Base-by-base conservation (phyloP, 2,329 filamentous ascomycete genomes). In the Hansfordia pulvinata region DNA sequence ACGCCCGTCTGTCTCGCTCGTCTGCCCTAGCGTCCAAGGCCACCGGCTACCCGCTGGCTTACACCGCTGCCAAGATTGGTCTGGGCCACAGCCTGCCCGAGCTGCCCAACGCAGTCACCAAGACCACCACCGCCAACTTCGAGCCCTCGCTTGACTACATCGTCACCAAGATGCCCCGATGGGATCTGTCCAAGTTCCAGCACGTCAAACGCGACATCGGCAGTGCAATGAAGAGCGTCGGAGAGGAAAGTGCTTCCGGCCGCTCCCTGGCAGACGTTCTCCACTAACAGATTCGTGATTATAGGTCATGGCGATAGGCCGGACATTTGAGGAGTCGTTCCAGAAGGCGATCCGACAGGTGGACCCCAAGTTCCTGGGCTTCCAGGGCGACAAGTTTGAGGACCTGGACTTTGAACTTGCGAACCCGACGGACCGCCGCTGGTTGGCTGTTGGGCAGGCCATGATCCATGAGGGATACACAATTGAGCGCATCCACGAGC, bases 221-320 rank as follows among this genome's bases (percentile, higher is more conserved):
- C 41, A 93, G 83, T 49, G 80, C 88, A 35, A 98, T 98, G 90
- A 98, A 96, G 64, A 94, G 86, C 14, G 86, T 98, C 31, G 90
- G 90, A 50, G 90, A 98, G 58, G 90, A 98, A 33, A n/a, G n/a
- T n/a, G n/a, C n/a, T n/a, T n/a, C n/a, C n/a, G n/a, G n/a, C n/a
- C n/a, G n/a, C n/a, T n/a, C n/a, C n/a, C n/a, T n/a, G n/a, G n/a
- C n/a, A n/a, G n/a, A n/a, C n/a, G n/a, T n/a, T n/a, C n/a, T n/a
- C n/a, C n/a, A n/a, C n/a, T n/a, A n/a, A n/a, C n/a, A n/a, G n/a
- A n/a, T n/a, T n/a, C n/a, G n/a, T n/a, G n/a, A n/a, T n/a, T n/a
- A n/a, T n/a, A n/a, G n/a, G n/a, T n/a, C n/a, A 98, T 98, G 90
- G 90, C 90, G 37, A 96, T 98, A 45, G 90, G 90, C 40, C 77